Base-by-base conservation (phyloP, 306 rosid genomes). In the Castanea crenata region DNA sequence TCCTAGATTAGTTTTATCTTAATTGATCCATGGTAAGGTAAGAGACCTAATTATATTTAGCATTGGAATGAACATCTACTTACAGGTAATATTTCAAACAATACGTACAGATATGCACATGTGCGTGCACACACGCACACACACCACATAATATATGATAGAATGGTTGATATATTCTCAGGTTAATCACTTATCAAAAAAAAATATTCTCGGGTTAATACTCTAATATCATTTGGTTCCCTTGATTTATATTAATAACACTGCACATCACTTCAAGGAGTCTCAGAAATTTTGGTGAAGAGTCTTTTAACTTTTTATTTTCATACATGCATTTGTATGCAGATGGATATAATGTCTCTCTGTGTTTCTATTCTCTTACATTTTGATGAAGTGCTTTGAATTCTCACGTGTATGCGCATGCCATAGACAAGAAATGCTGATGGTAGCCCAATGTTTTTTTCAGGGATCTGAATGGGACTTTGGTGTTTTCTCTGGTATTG, bases 401-500 rank as follows among this genome's bases (percentile, higher is more conserved):
- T 34, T 34, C 55, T 27, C 14, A 3, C 25, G 0, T 21, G 32
- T 12, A 49, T 55, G 64, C 18, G 16, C 11, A 5, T 71, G 49
- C 12, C 12, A 10, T 6, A 41, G 71, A 74, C 69, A 34, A 63
- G 34, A 74, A 58, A 52, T 58, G 25, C 68, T 79, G 77, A 79
- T 51, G 1, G 34, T 34, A 34, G 46, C 44, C 51, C 55, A 56
- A 63, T 73, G 63, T 82, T 57, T 82, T 82, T 69, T 81, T 83
- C 94, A 95, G 99, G 98, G 96, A 86, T 85, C 91, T 46, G 97
- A 92, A 75, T 95, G 99, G 98, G 98, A 95, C 89, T 95, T 95
- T 21, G 98, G 97, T 5, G 96, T 95, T 67, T 95, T 95, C 84
- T 95, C 98, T 49, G 99, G 99, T 73, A 85, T 95, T 0, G 99